phyloP scores from a whole-genome alignment of 176 grass and related monocot genomes.

The Juncus effusus region DNA sequence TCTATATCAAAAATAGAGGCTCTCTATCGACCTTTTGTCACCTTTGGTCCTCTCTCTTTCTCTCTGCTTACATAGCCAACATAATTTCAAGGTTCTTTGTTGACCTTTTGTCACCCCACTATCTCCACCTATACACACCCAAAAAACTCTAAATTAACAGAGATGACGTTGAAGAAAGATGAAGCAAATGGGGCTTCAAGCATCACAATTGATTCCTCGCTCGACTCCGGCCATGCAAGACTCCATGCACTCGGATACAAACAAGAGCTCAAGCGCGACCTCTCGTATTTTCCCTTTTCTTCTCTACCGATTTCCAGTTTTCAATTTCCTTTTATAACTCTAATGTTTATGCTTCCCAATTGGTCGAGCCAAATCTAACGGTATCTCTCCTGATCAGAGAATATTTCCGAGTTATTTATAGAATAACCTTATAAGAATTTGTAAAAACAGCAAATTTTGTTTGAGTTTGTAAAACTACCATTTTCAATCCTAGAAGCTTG shows the following conservation, averaged over 20 bases:
- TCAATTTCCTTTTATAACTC: background rate
- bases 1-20: background rate
- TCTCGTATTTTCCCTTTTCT: slow-evolving; percentile 45
- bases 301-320: background rate
- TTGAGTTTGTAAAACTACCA: too few relatives aligned
- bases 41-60: background rate
- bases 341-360: background rate
- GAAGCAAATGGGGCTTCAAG: background rate
- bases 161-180: slow-evolving; percentile 1
- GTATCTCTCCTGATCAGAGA: background rate
- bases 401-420: too few relatives aligned
- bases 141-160: background rate
- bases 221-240: slow-evolving; percentile 51
- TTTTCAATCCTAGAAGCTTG: too few relatives aligned
- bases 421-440: too few relatives aligned
- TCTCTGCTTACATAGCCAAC: background rate
- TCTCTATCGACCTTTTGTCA: background rate
- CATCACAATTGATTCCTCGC: slow-evolving; percentile 7
- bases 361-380: background rate
- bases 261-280: slow-evolving; percentile 90
- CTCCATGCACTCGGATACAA: slow-evolving; percentile 83
- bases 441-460: too few relatives aligned
- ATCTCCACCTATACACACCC: background rate
- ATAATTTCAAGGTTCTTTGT: background rate
- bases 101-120: background rate